phyloP scores from a whole-genome alignment of 148 eudicot species.

The Hydrangea macrophylla region DNA sequence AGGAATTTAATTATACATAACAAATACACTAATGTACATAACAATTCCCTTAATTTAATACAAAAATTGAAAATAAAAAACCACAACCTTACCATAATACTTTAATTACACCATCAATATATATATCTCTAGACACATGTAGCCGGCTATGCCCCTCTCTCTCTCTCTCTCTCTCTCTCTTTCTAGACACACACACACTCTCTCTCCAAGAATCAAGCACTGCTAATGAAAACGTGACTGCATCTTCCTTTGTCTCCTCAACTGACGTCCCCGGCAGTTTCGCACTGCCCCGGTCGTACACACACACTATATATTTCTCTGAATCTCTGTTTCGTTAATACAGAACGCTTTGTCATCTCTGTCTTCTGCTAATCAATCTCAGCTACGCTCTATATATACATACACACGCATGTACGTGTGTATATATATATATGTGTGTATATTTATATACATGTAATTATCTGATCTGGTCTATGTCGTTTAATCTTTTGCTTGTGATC shows the following conservation, averaged over 20 bases:
- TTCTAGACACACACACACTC: not conserved
- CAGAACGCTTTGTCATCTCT: not conserved
- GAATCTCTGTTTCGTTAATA: too few species aligned
- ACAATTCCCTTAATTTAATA: too few species aligned
- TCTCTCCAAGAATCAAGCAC: slow-evolving; percentile 6
- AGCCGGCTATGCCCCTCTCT: not conserved
- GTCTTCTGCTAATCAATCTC: not conserved
- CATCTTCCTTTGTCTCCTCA: slow-evolving; percentile 3
- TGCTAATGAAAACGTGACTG: slow-evolving; percentile 6
- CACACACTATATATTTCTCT: not conserved
- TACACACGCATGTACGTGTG: not conserved
- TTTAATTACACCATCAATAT: too few species aligned
- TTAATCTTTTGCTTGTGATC: not conserved
- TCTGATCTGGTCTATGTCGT: not conserved
- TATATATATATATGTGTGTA: not conserved
- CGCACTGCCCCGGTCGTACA: not conserved
- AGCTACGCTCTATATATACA: not conserved
- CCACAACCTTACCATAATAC: too few species aligned
- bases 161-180: slow-evolving; percentile 1
- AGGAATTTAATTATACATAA: too few species aligned
- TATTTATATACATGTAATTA: not conserved
- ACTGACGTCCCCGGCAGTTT: slow-evolving; percentile 7
- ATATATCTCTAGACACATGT: too few species aligned
- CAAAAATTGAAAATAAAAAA: too few species aligned
- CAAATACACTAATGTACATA: too few species aligned